A percentile compares a stretch with the other conserved stretches of the same genome.
phyloP scores from a whole-genome alignment of 148 eudicot genomes.

The Diospyros kaki region DNA sequence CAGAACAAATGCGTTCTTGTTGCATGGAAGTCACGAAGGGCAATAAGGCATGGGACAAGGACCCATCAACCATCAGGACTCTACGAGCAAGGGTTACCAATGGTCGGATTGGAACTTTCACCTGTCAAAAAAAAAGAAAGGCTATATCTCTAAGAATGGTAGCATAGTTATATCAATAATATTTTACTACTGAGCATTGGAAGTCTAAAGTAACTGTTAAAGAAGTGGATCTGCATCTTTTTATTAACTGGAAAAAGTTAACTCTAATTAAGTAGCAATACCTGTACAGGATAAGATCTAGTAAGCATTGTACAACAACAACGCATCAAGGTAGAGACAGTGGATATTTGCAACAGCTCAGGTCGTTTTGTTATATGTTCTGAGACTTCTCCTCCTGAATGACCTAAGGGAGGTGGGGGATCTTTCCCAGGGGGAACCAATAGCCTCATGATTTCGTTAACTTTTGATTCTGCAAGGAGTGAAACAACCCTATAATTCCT shows the following conservation, averaged over 20 bases:
- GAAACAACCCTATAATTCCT: slow-evolving; percentile 8
- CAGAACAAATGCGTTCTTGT: slow-evolving; percentile 72
- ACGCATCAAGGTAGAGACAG: slow-evolving; percentile 51
- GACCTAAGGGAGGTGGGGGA: slow-evolving; percentile 70
- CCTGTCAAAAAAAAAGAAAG: slow-evolving; percentile 35
- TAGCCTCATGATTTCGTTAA: slow-evolving; percentile 39
- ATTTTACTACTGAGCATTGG: neutral
- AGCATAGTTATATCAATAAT: neutral
- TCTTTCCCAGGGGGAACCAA: slow-evolving; percentile 76
- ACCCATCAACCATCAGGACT: slow-evolving; percentile 82
- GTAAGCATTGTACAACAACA: slow-evolving; percentile 73
- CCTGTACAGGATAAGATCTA: slow-evolving; percentile 72
- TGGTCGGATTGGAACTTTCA: slow-evolving; percentile 58
- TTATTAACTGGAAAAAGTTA: neutral
- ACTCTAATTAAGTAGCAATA: slow-evolving; percentile 17
- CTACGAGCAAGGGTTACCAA: slow-evolving; percentile 57
- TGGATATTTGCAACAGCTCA: slow-evolving; percentile 46
- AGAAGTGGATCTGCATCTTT: slow-evolving; percentile 7
- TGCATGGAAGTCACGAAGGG: slow-evolving; percentile 67
- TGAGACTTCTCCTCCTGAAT: slow-evolving; percentile 27
- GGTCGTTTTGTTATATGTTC: slow-evolving; percentile 37
- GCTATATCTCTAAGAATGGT: neutral
- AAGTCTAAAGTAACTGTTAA: neutral
- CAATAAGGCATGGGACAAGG: slow-evolving; percentile 42
- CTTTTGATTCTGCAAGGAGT: slow-evolving; percentile 47